Conservation (phyloP, 2,329 filamentous ascomycete genomes). For the Boeremia exigua region DNA sequence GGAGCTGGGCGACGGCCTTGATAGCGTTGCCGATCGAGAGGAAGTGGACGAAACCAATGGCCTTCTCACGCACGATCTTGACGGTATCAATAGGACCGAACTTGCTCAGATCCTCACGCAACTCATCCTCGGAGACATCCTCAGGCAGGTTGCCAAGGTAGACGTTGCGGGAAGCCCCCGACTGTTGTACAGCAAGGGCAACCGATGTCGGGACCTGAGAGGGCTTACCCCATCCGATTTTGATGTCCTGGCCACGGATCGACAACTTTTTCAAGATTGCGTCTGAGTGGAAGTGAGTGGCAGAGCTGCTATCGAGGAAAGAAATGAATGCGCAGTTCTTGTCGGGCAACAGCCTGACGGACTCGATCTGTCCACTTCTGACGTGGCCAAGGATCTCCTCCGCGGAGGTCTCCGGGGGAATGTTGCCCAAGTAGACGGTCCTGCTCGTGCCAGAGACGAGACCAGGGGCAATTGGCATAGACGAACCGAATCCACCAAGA, state of each 20-base stretch:
- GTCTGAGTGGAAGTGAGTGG: slow-evolving; percentile 98
- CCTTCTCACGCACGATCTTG: slow-evolving; percentile 97
- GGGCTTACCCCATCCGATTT: slow-evolving; percentile 98
- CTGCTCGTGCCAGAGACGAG: slow-evolving; percentile 89
- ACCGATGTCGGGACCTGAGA: slow-evolving; percentile 98
- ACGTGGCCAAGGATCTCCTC: slow-evolving; percentile 98
- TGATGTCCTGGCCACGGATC: slow-evolving; percentile 98
- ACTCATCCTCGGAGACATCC: slow-evolving; percentile 86
- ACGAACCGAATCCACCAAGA: slow-evolving; percentile 71
- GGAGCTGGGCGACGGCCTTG: slow-evolving; percentile 95
- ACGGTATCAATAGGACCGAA: slow-evolving; percentile 97
- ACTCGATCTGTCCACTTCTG: slow-evolving; percentile 96
- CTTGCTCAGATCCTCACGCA: slow-evolving; percentile 93
- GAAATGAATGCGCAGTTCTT: slow-evolving; percentile 99
- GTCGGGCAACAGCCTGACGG: slow-evolving; percentile 93
- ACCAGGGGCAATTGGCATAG: slow-evolving; percentile 77
- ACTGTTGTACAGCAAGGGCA: slow-evolving; percentile 96
- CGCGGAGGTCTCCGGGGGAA: slow-evolving; percentile 94
- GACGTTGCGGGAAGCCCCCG: slow-evolving; percentile 93
- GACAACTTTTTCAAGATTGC: slow-evolving; percentile 99
- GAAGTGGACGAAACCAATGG: slow-evolving; percentile 97
- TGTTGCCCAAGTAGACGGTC: slow-evolving; percentile 97
- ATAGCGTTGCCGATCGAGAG: slow-evolving; percentile 97
- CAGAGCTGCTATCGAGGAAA: slow-evolving; percentile 95
- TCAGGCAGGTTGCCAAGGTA: slow-evolving; percentile 94